These are phyloP conservation scores for Beauveria australis DNA, from an alignment of 2,329 filamentous ascomycete species.

Conservation along the genomic window DNA sequence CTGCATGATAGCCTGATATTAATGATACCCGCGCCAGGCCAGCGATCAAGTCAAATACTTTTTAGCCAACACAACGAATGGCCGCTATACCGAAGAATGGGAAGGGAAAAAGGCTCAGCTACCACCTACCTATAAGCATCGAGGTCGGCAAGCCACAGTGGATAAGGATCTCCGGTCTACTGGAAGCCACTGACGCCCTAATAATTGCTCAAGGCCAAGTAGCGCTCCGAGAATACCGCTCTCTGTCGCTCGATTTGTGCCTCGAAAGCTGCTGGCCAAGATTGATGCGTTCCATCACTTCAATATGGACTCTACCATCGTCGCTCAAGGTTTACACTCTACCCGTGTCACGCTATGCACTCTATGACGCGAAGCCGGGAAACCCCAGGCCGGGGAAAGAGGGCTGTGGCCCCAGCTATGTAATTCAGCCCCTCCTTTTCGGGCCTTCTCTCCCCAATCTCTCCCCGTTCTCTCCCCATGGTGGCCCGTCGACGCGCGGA, in stretches of 20 bases:
- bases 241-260: not conserved
- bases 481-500: not conserved
- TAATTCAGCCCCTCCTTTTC: not conserved
- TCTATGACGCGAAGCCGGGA: not conserved
- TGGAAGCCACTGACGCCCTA: not conserved
- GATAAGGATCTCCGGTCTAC: conserved; percentile 1
- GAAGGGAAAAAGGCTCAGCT: not conserved
- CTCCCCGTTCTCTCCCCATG: conserved; percentile 3
- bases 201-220: not conserved
- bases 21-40: no score
- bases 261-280: not conserved
- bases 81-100: not conserved
- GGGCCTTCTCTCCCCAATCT: conserved; percentile 8
- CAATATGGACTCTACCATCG: not conserved
- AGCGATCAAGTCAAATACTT: not conserved
- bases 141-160: conserved; percentile 2
- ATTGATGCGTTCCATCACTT: not conserved
- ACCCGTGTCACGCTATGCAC: not conserved
- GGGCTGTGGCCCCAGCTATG: not conserved
- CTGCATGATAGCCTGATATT: no score
- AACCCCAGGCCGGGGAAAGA: not conserved
- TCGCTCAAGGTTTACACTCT: not conserved
- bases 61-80: not conserved
- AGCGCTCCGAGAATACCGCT: not conserved
- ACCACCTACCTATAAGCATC: not conserved